Evolutionary conservation across 345 rosid genomes (phyloP), one percentile per base, ranked within the genome.

Genomic region (Draba incana): DNA sequence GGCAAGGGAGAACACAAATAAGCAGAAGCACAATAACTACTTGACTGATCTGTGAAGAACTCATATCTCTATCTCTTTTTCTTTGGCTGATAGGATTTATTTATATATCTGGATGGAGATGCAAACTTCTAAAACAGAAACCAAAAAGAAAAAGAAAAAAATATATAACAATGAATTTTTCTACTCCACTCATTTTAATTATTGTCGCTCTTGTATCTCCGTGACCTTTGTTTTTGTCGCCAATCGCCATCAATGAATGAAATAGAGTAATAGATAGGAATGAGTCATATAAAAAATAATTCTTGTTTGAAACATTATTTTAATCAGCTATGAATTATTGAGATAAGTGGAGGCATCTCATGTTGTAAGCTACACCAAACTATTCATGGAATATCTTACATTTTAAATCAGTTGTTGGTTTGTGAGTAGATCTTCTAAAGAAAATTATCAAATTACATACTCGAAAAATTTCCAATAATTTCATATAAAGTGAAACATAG

Each of bases 341-440:
- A 54, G 25, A 14, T 16, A 15, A 35, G 60, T 55, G 43, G 60
- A 55, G 59, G 28, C 59, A 55, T 33, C 59, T 15, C 27, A 33
- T 55, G 60, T 38, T 55, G 43, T n/a, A 53, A 30, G 39, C 33
- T 53, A 53, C 12, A 53, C 58, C 57, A 14, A 52, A 52, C 39
- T 35, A 35, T 35, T 10, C 39, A 2, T 35, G 10, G 10, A 35
- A 35, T 35, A 35, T 35, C 39, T 35, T 8, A 35, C 6, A 35
- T 35, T 35, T 35, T 35, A 35, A 8, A 35, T 35, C 39, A 35
- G 2, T 35, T 8, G 10, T 35, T 35, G 39, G 39, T 10, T 35
- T 35, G 39, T 35, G 39, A 35, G 39, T 35, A 8, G 2, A 35
- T 35, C 9, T 35, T 35, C 3, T 35, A 8, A 35, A 35, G 39